Base-by-base conservation (phyloP, 2,329 filamentous ascomycete genomes). In the Pseudopyricularia cyperi region DNA sequence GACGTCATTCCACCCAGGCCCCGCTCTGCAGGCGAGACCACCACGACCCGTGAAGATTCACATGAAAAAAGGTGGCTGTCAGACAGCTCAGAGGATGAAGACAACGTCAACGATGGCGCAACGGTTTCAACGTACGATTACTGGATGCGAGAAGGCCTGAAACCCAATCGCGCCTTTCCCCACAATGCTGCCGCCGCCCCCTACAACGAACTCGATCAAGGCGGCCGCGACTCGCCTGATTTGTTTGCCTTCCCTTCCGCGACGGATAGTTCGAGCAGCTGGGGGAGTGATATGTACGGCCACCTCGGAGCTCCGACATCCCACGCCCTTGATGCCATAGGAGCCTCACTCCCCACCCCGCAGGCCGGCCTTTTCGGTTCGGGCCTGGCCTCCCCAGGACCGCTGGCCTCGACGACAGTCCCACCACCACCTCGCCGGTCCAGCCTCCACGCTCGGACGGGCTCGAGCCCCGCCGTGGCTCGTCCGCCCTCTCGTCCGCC, bases 81-180 rank as follows among this genome's bases (percentile, higher is more conserved):
- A 4, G 71, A 72, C 11, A 71, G 68, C 47, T 57, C 64, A 1
- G 65, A 67, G 34, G 65, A 44, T 24, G 47, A 14, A 24, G 9
- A 24, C 11, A 49, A 26, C 30, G 32, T 37, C 19, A 39, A 28
- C 30, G 48, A 50, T 39, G 48, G 33, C 33, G 35, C 48, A 14
- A 50, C 74, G 2, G 65, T 71, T 1, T 77, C 74, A 1, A 76
- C 71, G 54, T 68, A 76, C 5, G 78, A 81, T 52, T 76, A 77
- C 24, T 82, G 77, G 77, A 70, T 81, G 64, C 71, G 70, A 7
- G 75, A 78, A 60, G 75, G 74, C 51, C 62, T 70, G 32, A 73
- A 73, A 47, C 69, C 72, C 1, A 61, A 62, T 0, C 59, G 60
- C 7, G 55, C 58, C n/a, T 54, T 49, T 1, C 55, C 62, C 1